phyloP scores from a whole-genome alignment of 2,329 filamentous ascomycete species.

The Dactylellina parvicollis region DNA sequence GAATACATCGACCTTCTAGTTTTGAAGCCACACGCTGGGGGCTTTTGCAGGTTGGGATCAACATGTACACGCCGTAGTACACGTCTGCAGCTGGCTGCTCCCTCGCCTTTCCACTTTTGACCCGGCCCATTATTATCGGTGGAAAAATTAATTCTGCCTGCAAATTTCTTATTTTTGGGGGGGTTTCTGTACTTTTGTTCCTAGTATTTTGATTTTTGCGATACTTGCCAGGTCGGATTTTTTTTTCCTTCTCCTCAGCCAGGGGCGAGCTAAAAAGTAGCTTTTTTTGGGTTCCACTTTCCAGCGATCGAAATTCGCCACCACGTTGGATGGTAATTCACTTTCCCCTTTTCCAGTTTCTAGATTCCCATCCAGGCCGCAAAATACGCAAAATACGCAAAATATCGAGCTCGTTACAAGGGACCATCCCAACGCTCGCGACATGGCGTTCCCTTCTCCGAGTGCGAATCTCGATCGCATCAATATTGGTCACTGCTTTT shows the following conservation, averaged over 20 bases:
- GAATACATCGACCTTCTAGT: conserved; percentile 32
- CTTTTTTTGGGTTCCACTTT: conserved; percentile 38
- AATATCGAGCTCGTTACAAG: conserved; percentile 29
- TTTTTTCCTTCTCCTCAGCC: conserved; percentile 28
- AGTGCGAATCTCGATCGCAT: background rate
- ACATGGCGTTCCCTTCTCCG: conserved; percentile 10
- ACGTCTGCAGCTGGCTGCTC: background rate
- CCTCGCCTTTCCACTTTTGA: background rate
- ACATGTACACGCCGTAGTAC: conserved; percentile 20
- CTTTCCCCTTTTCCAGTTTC: conserved; percentile 51
- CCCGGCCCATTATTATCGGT: too few species aligned
- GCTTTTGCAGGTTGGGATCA: conserved; percentile 8
- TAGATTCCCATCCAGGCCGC: conserved; percentile 47
- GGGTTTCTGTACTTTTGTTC: conserved; percentile 12
- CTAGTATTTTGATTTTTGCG: conserved; percentile 13
- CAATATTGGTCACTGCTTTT: background rate
- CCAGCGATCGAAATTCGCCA: conserved; percentile 44
- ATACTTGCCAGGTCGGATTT: conserved; percentile 19
- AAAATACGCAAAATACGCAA: too few species aligned
- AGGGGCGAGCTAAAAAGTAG: conserved; percentile 24
- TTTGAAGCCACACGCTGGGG: conserved; percentile 10
- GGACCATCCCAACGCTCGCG: conserved; percentile 1
- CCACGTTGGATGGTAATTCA: conserved; percentile 51
- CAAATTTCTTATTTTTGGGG: conserved; percentile 5
- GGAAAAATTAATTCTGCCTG: background rate